phyloP scores from a whole-genome alignment of 345 rosid species.

The Salix arbutifolia region DNA sequence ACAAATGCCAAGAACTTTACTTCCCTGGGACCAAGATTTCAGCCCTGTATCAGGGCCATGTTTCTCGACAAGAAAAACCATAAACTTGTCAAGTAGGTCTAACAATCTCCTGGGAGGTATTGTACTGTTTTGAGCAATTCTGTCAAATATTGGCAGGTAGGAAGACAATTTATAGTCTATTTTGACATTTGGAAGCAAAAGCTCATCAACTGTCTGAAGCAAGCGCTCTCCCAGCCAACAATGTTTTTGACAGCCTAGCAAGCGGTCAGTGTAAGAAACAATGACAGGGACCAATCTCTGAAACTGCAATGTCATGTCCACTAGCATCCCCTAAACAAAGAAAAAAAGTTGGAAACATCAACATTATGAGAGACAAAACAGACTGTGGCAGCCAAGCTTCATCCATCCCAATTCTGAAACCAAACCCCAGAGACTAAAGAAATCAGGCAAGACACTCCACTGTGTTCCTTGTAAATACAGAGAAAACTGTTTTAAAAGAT shows the following conservation, averaged over 20 bases:
- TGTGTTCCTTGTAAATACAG: neutral
- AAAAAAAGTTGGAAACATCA: constrained; percentile 21
- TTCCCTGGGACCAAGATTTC: constrained; percentile 85
- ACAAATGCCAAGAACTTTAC: constrained; percentile 85
- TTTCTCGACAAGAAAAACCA: constrained; percentile 58
- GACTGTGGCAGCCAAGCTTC: neutral
- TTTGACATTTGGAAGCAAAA: constrained; percentile 57
- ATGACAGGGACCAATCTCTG: constrained; percentile 68
- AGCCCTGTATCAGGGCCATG: constrained; percentile 61
- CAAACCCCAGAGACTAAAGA: neutral
- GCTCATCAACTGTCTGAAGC: constrained; percentile 70
- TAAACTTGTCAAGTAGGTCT: constrained; percentile 59
- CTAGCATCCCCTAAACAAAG: constrained; percentile 62
- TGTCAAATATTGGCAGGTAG: constrained; percentile 70
- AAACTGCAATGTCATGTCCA: constrained; percentile 60
- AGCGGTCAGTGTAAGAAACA: constrained; percentile 62
- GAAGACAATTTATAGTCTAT: constrained; percentile 53
- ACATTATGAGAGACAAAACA: neutral
- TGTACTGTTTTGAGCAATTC: constrained; percentile 65
- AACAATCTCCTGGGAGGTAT: constrained; percentile 71
- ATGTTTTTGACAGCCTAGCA: constrained; percentile 71
- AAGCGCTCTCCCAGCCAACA: constrained; percentile 71
- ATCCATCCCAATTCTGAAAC: neutral
- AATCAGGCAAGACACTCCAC: neutral
- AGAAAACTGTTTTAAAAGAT: neutral